Evolutionary conservation across 2,329 filamentous ascomycete species (phyloP), one percentile per base, ranked within the genome.

Genomic region (Elsinoe arachidis): DNA sequence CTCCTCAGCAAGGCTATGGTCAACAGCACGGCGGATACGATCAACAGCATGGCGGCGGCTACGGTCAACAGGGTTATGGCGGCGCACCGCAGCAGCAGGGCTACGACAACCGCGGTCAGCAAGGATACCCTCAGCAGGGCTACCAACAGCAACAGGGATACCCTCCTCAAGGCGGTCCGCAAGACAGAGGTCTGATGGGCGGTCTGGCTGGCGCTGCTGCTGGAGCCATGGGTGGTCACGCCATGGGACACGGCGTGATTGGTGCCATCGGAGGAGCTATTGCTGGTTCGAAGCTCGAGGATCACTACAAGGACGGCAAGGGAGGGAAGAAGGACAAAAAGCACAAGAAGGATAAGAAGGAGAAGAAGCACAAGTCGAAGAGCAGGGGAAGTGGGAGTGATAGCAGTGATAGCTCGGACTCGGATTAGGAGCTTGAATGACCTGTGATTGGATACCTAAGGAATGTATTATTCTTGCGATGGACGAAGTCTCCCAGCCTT

Each of bases 241-340:
- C 81, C 66, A 72, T 80, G 66, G 74, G 77, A 19, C 79, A 81
- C 61, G 78, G 79, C 3, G 65, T 84, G n/a, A 63, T 84, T 2
- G 81, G 81, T 12, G 77, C 79, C 1, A 64, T 84, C 39, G 78
- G 78, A 9, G 81, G 81, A 44, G 80, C 80, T 0, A 70, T 84
- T 12, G 63, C 77, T 1, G 81, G 81, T 1, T 76, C 73, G 63
- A 77, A 81, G 61, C 63, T 81, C 1, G 78, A 82, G 63, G 75
- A 82, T 61, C 75, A 77, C 60, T 62, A 72, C 62, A 81, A 81
- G 68, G 69, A 74, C 38, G 68, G 72, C 60, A 72, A 76, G 30
- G 69, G 26, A 30, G 26, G 70, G 64, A 66, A 71, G 60, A 61
- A 68, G 21, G 68, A 73, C 61, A 65, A 72, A 61, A 65, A 74